Conservation (phyloP, 257 asterid species). For the Verbena officinalis region DNA sequence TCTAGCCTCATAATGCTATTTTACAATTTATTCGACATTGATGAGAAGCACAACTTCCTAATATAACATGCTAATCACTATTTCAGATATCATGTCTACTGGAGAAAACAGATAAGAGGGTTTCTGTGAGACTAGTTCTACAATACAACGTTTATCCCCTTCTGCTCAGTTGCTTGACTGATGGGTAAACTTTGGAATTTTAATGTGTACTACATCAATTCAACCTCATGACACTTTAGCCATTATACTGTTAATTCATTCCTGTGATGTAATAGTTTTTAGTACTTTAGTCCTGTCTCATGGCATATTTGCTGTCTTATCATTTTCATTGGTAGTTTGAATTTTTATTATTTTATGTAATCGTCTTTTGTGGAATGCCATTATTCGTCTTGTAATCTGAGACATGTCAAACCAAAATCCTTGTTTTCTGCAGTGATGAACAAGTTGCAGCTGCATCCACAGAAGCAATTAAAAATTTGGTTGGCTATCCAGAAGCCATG, state of each 20-base stretch:
- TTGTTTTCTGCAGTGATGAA: slow-evolving; percentile 62
- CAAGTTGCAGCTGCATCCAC: slow-evolving; percentile 80
- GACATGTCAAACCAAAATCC: slow-evolving; percentile 2
- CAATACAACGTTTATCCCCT: slow-evolving; percentile 65
- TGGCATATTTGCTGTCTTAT: slow-evolving; percentile 1
- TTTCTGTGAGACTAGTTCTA: slow-evolving; percentile 55
- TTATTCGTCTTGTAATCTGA: slow-evolving; percentile 1
- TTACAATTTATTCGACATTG: slow-evolving; percentile 4
- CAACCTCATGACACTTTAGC: neutral
- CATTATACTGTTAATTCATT: neutral
- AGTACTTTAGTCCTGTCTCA: neutral
- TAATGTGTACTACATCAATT: slow-evolving; percentile 12
- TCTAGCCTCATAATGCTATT: neutral
- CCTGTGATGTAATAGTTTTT: neutral
- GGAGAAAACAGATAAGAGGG: slow-evolving; percentile 58
- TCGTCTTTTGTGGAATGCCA: neutral
- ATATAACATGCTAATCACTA: slow-evolving; percentile 21
- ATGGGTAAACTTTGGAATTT: slow-evolving; percentile 61
- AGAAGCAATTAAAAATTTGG: slow-evolving; percentile 63
- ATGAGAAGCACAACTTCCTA: slow-evolving; percentile 15
- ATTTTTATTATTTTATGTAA: neutral
- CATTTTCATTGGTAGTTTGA: no score
- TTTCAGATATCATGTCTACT: slow-evolving; percentile 75
- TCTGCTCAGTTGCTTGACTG: slow-evolving; percentile 78
- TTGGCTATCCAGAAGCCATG: slow-evolving; percentile 64